Evolutionary conservation across 441 rosid species (phyloP), one percentile per base, ranked within the genome.

Genomic region (Erodium texanum): DNA sequence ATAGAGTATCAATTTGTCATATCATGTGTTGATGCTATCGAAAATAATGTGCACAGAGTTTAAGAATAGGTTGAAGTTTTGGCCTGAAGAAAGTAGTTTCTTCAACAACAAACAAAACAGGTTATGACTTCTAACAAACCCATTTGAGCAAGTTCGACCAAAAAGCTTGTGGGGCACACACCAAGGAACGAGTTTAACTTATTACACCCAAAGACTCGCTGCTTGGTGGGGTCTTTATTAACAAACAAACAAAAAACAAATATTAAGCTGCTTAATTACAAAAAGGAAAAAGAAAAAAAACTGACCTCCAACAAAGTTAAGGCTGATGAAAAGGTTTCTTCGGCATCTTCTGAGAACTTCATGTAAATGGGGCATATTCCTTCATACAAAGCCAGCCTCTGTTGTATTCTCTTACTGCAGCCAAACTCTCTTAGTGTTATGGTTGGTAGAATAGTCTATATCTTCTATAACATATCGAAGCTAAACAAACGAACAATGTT

Each of bases 271-370:
- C 5, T 36, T n/a, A 7, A 56, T 27, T 9, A 63, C 34, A 24
- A 68, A 58, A n/a, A n/a, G n/a, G n/a, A n/a, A n/a, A n/a, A n/a
- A n/a, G n/a, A n/a, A n/a, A n/a, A n/a, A n/a, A n/a, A 54, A 11
- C 61, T 76, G 76, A 86, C 97, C 92, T 87, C 82, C 58, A 94
- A 80, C 76, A 89, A 64, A 65, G 78, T 82, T 66, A 89, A 82
- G 72, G 97, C 97, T 71, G 83, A 83, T 45, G 76, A 75, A 70
- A 94, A 94, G 61, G 97, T 89, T 58, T 88, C 89, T 81, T 94
- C 97, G 50, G 98, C 94, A 81, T 92, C 97, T 74, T 86, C 93
- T 41, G 91, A 77, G 77, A 94, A 94, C 71, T 89, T 84, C 91
- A 92, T 84, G 86, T 81, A 87, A 68, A 94, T 82, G 65, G 99